A percentile compares a stretch with the other conserved stretches of the same genome.
These are phyloP conservation scores for Plasmodium gonderi DNA, from an alignment of 169 alveolate genomes.

Conservation along the genomic window DNA sequence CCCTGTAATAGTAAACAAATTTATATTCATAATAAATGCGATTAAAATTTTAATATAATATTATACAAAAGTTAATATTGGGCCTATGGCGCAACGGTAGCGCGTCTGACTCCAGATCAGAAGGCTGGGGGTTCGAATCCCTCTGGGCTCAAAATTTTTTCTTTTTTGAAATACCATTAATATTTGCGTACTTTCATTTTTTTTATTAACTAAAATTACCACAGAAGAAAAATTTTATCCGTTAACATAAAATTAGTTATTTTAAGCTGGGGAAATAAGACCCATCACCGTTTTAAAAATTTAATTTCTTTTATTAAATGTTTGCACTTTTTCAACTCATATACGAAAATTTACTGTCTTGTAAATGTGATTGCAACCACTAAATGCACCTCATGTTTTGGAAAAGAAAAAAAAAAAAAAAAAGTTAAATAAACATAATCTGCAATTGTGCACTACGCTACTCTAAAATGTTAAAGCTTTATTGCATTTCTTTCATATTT, in stretches of 20 bases:
- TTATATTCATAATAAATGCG: too few relatives aligned
- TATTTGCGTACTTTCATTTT: neutral
- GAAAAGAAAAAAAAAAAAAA: too few relatives aligned
- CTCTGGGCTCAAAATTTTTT: slow-evolving; percentile 90
- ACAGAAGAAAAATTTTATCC: neutral
- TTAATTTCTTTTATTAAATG: too few relatives aligned
- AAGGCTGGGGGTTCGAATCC: slow-evolving; percentile 93
- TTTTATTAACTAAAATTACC: neutral
- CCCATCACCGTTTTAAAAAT: too few relatives aligned
- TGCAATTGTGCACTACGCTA: neutral
- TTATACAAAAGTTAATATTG: neutral
- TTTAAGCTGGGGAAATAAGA: neutral
- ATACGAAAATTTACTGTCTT: too few relatives aligned
- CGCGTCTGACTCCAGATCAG: slow-evolving; percentile 94
- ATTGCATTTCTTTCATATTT: neutral
- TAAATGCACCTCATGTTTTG: too few relatives aligned
- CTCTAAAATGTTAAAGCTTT: neutral
- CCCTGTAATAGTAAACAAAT: neutral
- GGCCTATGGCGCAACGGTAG: slow-evolving; percentile 93
- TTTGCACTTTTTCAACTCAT: too few relatives aligned
- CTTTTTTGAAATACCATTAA: neutral
- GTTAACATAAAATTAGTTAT: too few relatives aligned
- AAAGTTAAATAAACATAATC: too few relatives aligned
- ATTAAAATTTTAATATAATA: too few relatives aligned
- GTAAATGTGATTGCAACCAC: too few relatives aligned